Conservation (phyloP, 345 rosid genomes). For the Syzygium grande region DNA sequence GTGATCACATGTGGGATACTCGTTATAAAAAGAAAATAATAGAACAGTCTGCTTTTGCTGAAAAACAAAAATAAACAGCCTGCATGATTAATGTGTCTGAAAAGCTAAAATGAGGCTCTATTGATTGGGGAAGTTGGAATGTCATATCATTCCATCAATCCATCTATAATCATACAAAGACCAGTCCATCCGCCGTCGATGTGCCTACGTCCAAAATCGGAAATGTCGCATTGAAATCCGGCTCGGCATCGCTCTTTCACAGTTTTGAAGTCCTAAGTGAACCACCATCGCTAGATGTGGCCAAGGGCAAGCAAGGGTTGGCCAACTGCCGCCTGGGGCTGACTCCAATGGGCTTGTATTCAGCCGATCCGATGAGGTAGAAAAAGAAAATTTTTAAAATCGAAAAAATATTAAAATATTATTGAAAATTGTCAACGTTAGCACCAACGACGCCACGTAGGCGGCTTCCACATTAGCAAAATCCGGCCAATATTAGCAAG, state of each 20-base stretch:
- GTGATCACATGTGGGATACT: not conserved
- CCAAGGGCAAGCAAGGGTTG: constrained; percentile 9
- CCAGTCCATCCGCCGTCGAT: not conserved
- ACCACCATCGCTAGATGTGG: not conserved
- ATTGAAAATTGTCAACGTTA: no score
- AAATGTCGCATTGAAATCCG: not conserved
- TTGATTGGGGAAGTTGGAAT: not conserved
- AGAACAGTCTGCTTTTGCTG: not conserved
- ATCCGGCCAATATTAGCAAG: no score
- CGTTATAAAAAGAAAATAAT: no score
- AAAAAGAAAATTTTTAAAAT: no score
- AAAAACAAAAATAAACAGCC: not conserved
- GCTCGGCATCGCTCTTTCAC: not conserved
- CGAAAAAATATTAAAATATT: no score
- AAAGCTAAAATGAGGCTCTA: no score
- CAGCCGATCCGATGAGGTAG: constrained; percentile 15
- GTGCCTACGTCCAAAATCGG: not conserved
- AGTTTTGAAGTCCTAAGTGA: not conserved
- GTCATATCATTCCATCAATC: not conserved
- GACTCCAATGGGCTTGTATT: constrained; percentile 24
- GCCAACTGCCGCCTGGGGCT: constrained; percentile 16
- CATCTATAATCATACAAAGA: not conserved
- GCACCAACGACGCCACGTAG: no score
- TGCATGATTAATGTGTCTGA: not conserved
- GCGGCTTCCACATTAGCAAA: no score